These are phyloP conservation scores for Vachellia pachyceras DNA, from an alignment of 306 rosid species.

Conservation along the genomic window DNA sequence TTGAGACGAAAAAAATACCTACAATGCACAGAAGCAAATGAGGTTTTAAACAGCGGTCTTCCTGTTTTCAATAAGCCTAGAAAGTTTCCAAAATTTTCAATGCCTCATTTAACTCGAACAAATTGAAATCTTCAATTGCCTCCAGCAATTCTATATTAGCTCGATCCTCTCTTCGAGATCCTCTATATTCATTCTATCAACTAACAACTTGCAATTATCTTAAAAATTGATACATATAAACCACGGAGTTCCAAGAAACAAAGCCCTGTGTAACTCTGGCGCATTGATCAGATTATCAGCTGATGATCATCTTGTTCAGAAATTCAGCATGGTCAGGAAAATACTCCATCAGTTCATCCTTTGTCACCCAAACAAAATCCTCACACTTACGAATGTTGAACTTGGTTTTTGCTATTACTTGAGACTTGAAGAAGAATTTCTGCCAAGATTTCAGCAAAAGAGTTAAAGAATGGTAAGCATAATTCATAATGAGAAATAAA, in stretches of 20 bases:
- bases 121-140: slow-evolving; percentile 20
- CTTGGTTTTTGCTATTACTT: slow-evolving; percentile 81
- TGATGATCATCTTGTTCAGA: slow-evolving; percentile 81
- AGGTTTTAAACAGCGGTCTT: slow-evolving; percentile 13
- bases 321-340: slow-evolving; percentile 82
- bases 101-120: slow-evolving; percentile 8
- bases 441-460: slow-evolving; percentile 42
- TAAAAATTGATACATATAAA: slow-evolving; percentile 21
- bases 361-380: slow-evolving; percentile 92
- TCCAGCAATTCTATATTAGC: slow-evolving; percentile 10
- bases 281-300: slow-evolving; percentile 50
- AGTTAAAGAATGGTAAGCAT: slow-evolving; percentile 11
- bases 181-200: slow-evolving; percentile 3
- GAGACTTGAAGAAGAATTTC: slow-evolving; percentile 91
- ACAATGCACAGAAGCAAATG: not conserved
- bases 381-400: slow-evolving; percentile 59
- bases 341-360: slow-evolving; percentile 82
- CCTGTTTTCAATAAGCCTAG: not conserved
- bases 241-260: not conserved
- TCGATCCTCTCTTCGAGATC: slow-evolving; percentile 29
- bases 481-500: slow-evolving; percentile 21
- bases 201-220: slow-evolving; percentile 24
- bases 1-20: slow-evolving; percentile 32
- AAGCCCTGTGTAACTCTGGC: not conserved
- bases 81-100: slow-evolving; percentile 27